A percentile compares a stretch with the other conserved stretches of the same genome.
phyloP scores from a whole-genome alignment of 2,329 filamentous ascomycete genomes.

The Apiospora arundinis region DNA sequence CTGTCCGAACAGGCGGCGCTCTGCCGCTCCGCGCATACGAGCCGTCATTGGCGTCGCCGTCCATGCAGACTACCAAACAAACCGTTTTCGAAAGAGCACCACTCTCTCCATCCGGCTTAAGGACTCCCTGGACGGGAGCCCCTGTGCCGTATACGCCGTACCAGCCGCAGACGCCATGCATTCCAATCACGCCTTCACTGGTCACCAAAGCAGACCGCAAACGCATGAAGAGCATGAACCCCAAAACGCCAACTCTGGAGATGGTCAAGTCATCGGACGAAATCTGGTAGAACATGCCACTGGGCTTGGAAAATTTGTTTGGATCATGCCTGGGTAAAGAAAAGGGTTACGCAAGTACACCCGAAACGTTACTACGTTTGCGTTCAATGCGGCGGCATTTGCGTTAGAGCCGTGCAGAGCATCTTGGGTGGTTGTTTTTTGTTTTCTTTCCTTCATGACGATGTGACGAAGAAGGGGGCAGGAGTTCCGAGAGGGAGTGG shows the following conservation, averaged over 20 bases:
- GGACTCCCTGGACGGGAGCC: slow-evolving; percentile 67
- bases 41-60: slow-evolving; percentile 59
- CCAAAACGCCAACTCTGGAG: slow-evolving; percentile 66
- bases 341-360: slow-evolving; percentile 10
- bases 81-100: slow-evolving; percentile 67
- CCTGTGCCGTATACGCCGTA: slow-evolving; percentile 78
- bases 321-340: background rate
- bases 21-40: slow-evolving; percentile 69
- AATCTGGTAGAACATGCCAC: slow-evolving; percentile 59
- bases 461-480: slow-evolving; percentile 6
- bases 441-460: background rate
- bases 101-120: slow-evolving; percentile 61
- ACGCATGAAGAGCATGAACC: slow-evolving; percentile 68
- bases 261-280: slow-evolving; percentile 69
- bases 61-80: slow-evolving; percentile 62
- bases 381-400: background rate
- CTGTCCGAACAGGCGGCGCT: slow-evolving; percentile 61
- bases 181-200: slow-evolving; percentile 78
- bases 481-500: slow-evolving; percentile 6
- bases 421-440: background rate
- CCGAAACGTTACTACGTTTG: background rate
- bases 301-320: slow-evolving; percentile 17
- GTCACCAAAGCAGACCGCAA: slow-evolving; percentile 75
- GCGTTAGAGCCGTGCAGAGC: background rate
- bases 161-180: slow-evolving; percentile 77